Evolutionary conservation across 352 stramenopile species (phyloP), one percentile per base, ranked within the genome.

Genomic region (Phytophthora hybrid): DNA sequence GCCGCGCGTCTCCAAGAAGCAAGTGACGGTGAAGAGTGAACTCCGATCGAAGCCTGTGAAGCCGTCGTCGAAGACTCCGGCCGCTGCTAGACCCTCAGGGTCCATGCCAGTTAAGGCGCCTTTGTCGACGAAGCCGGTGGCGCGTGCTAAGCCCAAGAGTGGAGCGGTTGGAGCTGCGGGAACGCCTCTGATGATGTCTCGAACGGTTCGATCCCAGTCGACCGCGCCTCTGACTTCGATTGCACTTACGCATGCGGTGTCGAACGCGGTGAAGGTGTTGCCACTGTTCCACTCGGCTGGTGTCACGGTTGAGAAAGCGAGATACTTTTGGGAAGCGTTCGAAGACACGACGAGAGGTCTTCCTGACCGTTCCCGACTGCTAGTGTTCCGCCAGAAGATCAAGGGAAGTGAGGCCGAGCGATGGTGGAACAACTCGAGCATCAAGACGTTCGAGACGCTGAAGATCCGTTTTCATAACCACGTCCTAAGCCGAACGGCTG

Each of bases 281-380:
- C 39, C 26, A 0, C 13, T 54, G 23, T 65, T 65, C 18, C 16
- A 47, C 11, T 65, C 59, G 11, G 59, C 54, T 29, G n/a, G 19
- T 11, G 7, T 44, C 4, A 65, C 59, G 9, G 39, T 37, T 26
- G 58, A 55, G 37, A 65, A 65, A 16, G 44, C 59, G 3, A 21
- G 41, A 5, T 16, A 32, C 13, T 57, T 65, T 44, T 65, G 59
- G 59, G 44, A 65, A 5, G 14, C 47, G 41, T 65, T 65, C 31
- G 59, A 26, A 18, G 29, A 14, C 2, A 55, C 39, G 11, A 26
- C 23, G 23, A 26, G 23, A 26, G 0, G 3, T 26, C 23, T 26
- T 26, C 23, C 23, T 26, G 23, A 65, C 29, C 23, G 19, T 5
- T 13, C 13, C 5, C 55, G 34, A 29, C 55, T 60, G 31, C 32